Conservation (phyloP, 805 yeast species). For the Teunomyces cretensis region DNA sequence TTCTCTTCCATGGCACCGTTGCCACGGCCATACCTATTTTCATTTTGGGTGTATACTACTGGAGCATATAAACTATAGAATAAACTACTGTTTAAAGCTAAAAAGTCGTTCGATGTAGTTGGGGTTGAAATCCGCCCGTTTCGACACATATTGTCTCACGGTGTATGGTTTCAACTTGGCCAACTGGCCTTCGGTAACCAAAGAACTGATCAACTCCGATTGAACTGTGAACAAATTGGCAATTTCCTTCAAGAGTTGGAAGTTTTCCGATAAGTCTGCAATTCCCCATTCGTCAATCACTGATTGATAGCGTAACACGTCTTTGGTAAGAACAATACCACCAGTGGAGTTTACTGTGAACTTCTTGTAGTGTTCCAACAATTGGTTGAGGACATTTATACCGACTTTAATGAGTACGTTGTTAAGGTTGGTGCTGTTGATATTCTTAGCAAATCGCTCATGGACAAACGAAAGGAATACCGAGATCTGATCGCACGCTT, state of each 20-base stretch:
- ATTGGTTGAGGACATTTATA: conserved; percentile 50
- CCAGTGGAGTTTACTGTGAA: conserved; percentile 79
- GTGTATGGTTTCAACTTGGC: conserved; percentile 61
- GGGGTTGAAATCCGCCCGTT: conserved; percentile 67
- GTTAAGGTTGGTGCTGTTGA: conserved; percentile 44
- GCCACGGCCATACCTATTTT: conserved; percentile 5
- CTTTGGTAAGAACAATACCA: conserved; percentile 78
- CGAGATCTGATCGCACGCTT: conserved; percentile 64
- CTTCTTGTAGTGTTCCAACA: conserved; percentile 72
- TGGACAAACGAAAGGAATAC: conserved; percentile 48
- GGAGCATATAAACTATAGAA: conserved; percentile 5
- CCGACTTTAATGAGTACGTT: conserved; percentile 59
- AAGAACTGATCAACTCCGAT: conserved; percentile 71
- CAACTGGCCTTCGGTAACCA: conserved; percentile 79
- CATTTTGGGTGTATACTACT: conserved; percentile 6
- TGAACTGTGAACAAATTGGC: conserved; percentile 85
- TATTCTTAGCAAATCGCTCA: conserved; percentile 36
- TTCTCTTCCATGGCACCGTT: conserved; percentile 2
- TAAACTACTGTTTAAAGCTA: conserved; percentile 25
- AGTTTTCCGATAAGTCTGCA: conserved; percentile 57
- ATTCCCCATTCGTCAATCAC: conserved; percentile 68
- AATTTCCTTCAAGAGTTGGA: conserved; percentile 73
- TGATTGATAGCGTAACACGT: conserved; percentile 73
- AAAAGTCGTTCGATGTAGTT: conserved; percentile 49
- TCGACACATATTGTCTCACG: conserved; percentile 63